These are phyloP conservation scores for Ceratocystis cacaofunesta DNA, from an alignment of 2,329 filamentous ascomycete species.

Conservation along the genomic window DNA sequence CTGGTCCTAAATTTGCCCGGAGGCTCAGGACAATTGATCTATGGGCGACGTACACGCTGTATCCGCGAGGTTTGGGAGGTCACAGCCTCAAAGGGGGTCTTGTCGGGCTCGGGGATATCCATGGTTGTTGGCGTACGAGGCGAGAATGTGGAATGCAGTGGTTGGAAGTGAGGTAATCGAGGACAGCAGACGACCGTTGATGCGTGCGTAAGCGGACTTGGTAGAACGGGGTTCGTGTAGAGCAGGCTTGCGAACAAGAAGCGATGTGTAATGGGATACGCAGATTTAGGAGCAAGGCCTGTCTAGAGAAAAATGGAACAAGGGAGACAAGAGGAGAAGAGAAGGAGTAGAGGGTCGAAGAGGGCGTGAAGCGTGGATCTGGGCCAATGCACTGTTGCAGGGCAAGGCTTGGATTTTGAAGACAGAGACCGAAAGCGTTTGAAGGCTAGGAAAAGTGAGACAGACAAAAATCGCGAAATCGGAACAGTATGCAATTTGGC, in stretches of 20 bases:
- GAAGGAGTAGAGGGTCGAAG: neutral
- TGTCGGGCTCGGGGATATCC: slow-evolving; percentile 76
- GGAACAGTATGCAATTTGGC: too few species aligned
- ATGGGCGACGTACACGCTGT: slow-evolving; percentile 44
- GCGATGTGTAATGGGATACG: neutral
- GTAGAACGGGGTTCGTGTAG: neutral
- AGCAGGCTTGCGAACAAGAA: neutral
- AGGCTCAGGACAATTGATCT: neutral
- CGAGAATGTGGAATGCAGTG: neutral
- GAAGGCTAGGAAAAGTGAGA: too few species aligned
- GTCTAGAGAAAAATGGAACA: neutral
- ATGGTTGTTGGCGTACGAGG: slow-evolving; percentile 33
- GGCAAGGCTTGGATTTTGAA: too few species aligned
- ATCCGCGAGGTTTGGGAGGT: slow-evolving; percentile 67
- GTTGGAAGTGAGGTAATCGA: neutral
- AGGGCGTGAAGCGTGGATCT: neutral
- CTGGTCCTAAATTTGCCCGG: too few species aligned
- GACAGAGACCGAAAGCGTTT: too few species aligned
- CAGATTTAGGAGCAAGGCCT: neutral
- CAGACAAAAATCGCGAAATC: too few species aligned
- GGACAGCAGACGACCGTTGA: too few species aligned
- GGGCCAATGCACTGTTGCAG: neutral
- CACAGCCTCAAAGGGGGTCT: slow-evolving; percentile 84
- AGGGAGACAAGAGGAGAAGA: neutral
- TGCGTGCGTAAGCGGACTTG: neutral